Conservation (phyloP, 768 basidiomycete species). For the Lactifluus subvellereus region DNA sequence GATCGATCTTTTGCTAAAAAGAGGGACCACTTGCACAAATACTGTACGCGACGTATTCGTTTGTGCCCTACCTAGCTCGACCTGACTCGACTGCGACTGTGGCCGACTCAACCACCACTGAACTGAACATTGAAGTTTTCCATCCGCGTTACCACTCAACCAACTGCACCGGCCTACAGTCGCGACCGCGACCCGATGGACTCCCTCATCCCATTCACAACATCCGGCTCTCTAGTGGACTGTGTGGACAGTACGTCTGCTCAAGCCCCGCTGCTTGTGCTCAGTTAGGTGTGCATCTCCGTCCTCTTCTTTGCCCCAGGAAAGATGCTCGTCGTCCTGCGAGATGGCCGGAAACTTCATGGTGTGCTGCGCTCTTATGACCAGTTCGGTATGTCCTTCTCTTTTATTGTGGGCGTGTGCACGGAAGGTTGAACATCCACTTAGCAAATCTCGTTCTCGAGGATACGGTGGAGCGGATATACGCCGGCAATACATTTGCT, state of each 20-base stretch:
- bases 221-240: constrained; percentile 96
- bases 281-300: constrained; percentile 18
- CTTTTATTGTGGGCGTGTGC: constrained; percentile 2
- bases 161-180: background rate
- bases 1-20: background rate
- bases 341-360: constrained; percentile 94
- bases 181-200: constrained; percentile 52
- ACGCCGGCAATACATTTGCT: constrained; percentile 81
- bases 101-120: too few species aligned
- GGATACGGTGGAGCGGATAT: constrained; percentile 92
- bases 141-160: background rate
- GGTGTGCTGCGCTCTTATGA: constrained; percentile 97
- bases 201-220: constrained; percentile 96
- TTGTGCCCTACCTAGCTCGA: background rate
- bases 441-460: constrained; percentile 96
- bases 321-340: constrained; percentile 95
- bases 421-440: background rate
- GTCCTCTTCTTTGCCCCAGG: constrained; percentile 43
- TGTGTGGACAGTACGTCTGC: constrained; percentile 99
- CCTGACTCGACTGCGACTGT: background rate
- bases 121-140: too few species aligned
- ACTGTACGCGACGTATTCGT: background rate
- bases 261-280: constrained; percentile 29
- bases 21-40: background rate
- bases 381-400: constrained; percentile 77